These are phyloP conservation scores for Castanospermum australe DNA, from an alignment of 306 rosid genomes.

Conservation along the genomic window DNA sequence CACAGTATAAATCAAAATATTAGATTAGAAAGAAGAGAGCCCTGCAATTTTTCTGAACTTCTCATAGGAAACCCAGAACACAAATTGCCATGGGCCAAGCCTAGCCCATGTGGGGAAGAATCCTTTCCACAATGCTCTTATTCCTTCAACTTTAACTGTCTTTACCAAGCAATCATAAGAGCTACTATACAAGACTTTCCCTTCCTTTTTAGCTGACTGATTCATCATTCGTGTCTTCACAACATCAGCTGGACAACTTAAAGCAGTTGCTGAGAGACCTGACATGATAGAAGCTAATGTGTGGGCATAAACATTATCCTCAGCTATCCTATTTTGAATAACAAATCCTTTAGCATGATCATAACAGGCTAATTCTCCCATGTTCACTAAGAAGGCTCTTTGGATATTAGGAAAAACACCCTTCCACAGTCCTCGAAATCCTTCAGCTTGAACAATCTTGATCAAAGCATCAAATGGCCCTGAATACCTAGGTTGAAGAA, in stretches of 20 bases:
- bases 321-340: constrained; percentile 52
- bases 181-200: constrained; percentile 49
- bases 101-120: constrained; percentile 95
- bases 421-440: constrained; percentile 76
- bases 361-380: constrained; percentile 90
- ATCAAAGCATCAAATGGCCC: constrained; percentile 74
- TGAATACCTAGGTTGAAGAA: constrained; percentile 65
- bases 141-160: constrained; percentile 80
- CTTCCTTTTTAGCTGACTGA: constrained; percentile 50
- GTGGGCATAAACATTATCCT: constrained; percentile 72
- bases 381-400: constrained; percentile 89
- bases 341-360: constrained; percentile 80
- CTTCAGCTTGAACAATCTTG: constrained; percentile 67
- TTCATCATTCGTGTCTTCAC: constrained; percentile 96
- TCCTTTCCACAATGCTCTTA: constrained; percentile 87
- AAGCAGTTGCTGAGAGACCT: constrained; percentile 71
- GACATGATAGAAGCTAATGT: constrained; percentile 76
- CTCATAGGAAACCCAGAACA: constrained; percentile 92
- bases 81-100: constrained; percentile 95
- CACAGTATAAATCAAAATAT: not conserved
- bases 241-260: constrained; percentile 95
- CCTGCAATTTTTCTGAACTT: constrained; percentile 78
- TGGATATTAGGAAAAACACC: constrained; percentile 85
- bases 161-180: constrained; percentile 78
- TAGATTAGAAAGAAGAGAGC: constrained; percentile 64